Evolutionary conservation across 495 filamentous ascomycete genomes (phyloP).

Genomic region (Lineolata rhizophorae): DNA sequence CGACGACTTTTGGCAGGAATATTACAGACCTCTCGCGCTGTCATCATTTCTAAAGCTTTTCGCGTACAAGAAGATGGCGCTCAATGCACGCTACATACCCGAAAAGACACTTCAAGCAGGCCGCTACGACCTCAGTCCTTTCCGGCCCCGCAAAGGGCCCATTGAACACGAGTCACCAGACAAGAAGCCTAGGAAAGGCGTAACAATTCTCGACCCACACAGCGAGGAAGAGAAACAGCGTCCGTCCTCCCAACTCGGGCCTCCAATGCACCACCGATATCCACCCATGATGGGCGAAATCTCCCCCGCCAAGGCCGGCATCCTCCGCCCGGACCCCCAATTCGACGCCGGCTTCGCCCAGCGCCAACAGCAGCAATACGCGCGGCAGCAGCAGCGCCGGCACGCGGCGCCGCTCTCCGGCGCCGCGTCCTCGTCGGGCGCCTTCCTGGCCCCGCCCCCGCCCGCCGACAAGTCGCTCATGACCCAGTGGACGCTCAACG

Average conservation of each 20-base stretch:
- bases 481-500: slow-evolving; percentile 66
- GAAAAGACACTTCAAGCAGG: slow-evolving; percentile 45
- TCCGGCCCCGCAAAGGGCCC: slow-evolving; percentile 31
- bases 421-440: slow-evolving; percentile 14
- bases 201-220: slow-evolving; percentile 34
- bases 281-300: too few relatives aligned
- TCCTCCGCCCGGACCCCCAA: too few relatives aligned
- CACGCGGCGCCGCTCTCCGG: too few relatives aligned
- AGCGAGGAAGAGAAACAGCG: slow-evolving; percentile 20
- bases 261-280: too few relatives aligned
- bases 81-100: slow-evolving; percentile 75
- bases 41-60: slow-evolving; percentile 81
- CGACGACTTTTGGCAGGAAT: slow-evolving; percentile 97
- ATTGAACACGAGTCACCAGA: slow-evolving; percentile 20
- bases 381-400: too few relatives aligned
- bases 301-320: slow-evolving; percentile 1
- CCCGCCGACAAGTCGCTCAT: slow-evolving; percentile 17
- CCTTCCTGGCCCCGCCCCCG: too few relatives aligned
- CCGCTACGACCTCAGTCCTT: slow-evolving; percentile 48
- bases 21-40: slow-evolving; percentile 69
- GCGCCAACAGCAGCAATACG: too few relatives aligned
- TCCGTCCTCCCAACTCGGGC: too few relatives aligned
- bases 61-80: slow-evolving; percentile 60
- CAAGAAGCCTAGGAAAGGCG: slow-evolving; percentile 34
- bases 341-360: too few relatives aligned